phyloP scores from a whole-genome alignment of 176 grass and related monocot genomes.

The Oryza officinalis region DNA sequence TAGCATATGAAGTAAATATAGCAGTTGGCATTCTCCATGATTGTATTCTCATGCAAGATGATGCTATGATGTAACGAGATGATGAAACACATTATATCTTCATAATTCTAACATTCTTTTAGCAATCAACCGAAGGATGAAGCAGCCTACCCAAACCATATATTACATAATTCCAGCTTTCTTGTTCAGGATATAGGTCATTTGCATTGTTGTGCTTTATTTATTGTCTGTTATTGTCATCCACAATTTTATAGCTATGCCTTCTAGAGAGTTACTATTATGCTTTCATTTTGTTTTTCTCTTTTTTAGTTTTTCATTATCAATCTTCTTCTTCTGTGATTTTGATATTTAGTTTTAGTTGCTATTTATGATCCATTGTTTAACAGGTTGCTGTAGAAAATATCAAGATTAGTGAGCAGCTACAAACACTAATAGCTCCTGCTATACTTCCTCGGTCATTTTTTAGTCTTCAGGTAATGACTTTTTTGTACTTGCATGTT shows the following conservation, averaged over 20 bases:
- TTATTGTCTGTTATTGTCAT: neutral
- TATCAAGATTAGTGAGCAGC: conserved; percentile 85
- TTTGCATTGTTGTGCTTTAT: neutral
- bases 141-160: neutral
- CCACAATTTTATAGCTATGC: neutral
- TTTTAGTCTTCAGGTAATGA: conserved; percentile 78
- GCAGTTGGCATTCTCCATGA: conserved; percentile 8
- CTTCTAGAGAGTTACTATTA: neutral
- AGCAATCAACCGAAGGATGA: neutral
- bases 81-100: neutral
- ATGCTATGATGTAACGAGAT: neutral
- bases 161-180: neutral
- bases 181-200: neutral
- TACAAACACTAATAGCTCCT: conserved; percentile 92
- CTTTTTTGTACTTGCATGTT: neutral
- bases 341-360: neutral
- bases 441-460: conserved; percentile 92
- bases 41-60: conserved; percentile 19
- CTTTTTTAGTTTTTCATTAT: neutral
- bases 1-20: neutral
- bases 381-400: conserved; percentile 75
- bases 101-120: neutral
- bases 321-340: neutral
- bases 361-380: conserved; percentile 20
- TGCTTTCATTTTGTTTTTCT: neutral